These are phyloP conservation scores for Oemleria cerasiformis DNA, from an alignment of 306 rosid species.

Conservation along the genomic window DNA sequence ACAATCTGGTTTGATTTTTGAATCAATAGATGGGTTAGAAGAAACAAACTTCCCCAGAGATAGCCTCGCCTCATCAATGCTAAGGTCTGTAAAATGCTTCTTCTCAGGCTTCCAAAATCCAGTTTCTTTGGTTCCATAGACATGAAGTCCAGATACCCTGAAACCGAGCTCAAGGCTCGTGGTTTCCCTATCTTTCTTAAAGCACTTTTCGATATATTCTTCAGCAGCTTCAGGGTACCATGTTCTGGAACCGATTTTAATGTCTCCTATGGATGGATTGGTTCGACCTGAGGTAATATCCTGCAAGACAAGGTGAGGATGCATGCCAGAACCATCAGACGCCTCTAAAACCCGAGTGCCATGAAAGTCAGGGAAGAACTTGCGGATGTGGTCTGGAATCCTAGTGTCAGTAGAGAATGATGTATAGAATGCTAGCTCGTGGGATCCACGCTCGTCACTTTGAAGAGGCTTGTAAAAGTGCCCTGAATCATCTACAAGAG, in stretches of 20 bases:
- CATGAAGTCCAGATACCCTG: conserved; percentile 67
- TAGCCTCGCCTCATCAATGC: conserved; percentile 28
- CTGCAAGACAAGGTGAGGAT: conserved; percentile 59
- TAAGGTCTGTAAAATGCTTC: conserved; percentile 25
- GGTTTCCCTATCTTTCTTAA: conserved; percentile 47
- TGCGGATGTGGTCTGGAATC: conserved; percentile 37
- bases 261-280: conserved; percentile 57
- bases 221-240: conserved; percentile 65
- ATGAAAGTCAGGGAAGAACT: conserved; percentile 54
- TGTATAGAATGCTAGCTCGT: conserved; percentile 50
- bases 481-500: conserved; percentile 71
- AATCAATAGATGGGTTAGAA: conserved; percentile 30
- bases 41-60: conserved; percentile 65
- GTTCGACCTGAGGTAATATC: conserved; percentile 28
- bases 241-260: conserved; percentile 81
- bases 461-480: conserved; percentile 86
- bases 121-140: conserved; percentile 28
- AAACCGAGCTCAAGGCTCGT: conserved; percentile 54
- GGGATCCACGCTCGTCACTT: conserved; percentile 48
- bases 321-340: conserved; percentile 70
- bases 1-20: conserved; percentile 42
- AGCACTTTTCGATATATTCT: conserved; percentile 50
- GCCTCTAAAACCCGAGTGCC: conserved; percentile 54
- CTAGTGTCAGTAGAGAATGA: conserved; percentile 30
- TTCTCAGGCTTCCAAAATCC: conserved; percentile 57